Percentiles rank a stretch among this genome's conserved stretches.
phyloP scores from a whole-genome alignment of 2,329 filamentous ascomycete species.

The Metarhizium robertsii region DNA sequence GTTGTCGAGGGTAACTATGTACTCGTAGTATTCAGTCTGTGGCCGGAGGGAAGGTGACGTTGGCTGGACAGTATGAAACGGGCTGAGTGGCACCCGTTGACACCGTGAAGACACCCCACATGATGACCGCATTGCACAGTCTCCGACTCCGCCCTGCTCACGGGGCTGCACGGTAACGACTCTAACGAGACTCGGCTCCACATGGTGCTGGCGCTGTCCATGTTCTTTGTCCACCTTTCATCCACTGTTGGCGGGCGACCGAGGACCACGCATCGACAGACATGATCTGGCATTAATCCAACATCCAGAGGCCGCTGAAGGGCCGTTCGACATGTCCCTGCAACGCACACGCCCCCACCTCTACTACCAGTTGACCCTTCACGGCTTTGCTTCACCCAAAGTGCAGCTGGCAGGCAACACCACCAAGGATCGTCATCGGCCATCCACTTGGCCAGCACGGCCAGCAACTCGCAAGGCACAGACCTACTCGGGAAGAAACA shows the following conservation, averaged over 20 bases:
- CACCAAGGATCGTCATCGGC: neutral
- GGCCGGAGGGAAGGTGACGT: conserved; percentile 4
- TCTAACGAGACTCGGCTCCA: neutral
- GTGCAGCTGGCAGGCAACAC: neutral
- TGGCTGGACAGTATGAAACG: conserved; percentile 1
- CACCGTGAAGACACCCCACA: neutral
- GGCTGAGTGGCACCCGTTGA: neutral
- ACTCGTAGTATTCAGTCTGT: neutral
- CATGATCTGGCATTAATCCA: neutral
- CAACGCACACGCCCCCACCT: neutral
- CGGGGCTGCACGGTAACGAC: neutral
- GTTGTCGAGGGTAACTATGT: neutral
- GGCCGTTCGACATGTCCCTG: neutral
- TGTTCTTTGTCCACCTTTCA: neutral
- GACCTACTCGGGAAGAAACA: too few relatives aligned
- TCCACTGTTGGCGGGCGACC: neutral
- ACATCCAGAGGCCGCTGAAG: neutral
- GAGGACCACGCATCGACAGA: neutral
- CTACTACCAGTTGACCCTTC: neutral
- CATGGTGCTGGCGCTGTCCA: neutral
- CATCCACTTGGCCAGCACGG: too few relatives aligned
- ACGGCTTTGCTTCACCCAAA: neutral
- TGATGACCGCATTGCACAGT: conserved; percentile 8
- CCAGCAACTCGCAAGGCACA: too few relatives aligned
- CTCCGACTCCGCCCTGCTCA: neutral